phyloP scores from a whole-genome alignment of 345 rosid species.

The Kandelia obovata region DNA sequence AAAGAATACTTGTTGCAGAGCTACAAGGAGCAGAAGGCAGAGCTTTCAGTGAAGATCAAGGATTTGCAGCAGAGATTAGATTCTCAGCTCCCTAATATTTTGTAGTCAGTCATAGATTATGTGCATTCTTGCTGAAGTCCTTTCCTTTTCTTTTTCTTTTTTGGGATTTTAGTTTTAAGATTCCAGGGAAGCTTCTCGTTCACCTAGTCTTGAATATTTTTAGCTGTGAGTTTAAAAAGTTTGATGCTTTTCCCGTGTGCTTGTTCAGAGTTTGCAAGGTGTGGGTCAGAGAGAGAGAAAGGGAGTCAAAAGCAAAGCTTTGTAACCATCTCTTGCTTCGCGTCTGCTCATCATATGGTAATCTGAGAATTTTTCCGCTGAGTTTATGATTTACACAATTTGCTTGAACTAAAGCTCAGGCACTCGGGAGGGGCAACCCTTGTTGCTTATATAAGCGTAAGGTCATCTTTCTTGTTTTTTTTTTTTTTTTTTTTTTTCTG shows the following conservation, averaged over 20 bases:
- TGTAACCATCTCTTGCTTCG: neutral
- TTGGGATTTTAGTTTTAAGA: slow-evolving; percentile 1
- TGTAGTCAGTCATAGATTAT: slow-evolving; percentile 61
- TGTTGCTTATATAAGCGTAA: no score
- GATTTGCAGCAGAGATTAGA: slow-evolving; percentile 88
- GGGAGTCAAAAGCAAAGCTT: neutral
- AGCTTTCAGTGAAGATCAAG: slow-evolving; percentile 71
- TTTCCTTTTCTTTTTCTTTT: neutral
- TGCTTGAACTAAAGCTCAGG: no score
- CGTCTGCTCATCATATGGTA: no score
- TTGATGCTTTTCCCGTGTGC: slow-evolving; percentile 5
- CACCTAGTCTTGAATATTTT: neutral
- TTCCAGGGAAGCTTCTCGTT: slow-evolving; percentile 10
- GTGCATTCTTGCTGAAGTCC: slow-evolving; percentile 59
- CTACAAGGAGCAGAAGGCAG: slow-evolving; percentile 84
- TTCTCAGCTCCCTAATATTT: slow-evolving; percentile 76
- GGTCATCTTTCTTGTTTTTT: no score
- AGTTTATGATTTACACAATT: no score
- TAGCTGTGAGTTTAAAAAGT: slow-evolving; percentile 6
- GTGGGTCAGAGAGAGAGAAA: slow-evolving; percentile 3
- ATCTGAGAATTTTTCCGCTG: no score
- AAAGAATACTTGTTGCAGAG: slow-evolving; percentile 74
- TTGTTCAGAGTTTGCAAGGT: slow-evolving; percentile 9
- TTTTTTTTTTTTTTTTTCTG: no score
- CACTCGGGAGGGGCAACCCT: no score